phyloP scores from a whole-genome alignment of 441 rosid genomes.

The Pelargonium myrrhifolium region DNA sequence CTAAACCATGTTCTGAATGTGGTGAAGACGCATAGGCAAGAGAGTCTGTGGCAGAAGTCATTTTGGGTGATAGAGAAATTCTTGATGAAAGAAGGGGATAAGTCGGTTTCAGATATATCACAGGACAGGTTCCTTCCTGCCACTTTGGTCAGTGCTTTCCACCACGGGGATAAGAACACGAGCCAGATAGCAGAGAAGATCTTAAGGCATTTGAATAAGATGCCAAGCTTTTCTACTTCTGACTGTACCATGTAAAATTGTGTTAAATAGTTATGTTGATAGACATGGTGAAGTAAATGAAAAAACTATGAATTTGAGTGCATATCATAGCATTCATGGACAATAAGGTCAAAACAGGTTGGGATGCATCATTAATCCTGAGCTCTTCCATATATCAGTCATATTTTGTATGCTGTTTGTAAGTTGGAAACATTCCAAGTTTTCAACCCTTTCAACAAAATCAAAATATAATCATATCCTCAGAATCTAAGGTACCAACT shows the following conservation, averaged over 20 bases:
- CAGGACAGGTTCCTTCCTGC: conserved; percentile 65
- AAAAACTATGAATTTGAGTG: not conserved
- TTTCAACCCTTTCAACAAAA: not conserved
- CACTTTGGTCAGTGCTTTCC: conserved; percentile 65
- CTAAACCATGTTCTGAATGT: conserved; percentile 50
- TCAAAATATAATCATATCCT: not conserved
- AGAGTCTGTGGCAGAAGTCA: conserved; percentile 65
- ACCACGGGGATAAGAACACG: conserved; percentile 62
- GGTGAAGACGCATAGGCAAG: conserved; percentile 60
- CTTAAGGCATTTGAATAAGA: conserved; percentile 63
- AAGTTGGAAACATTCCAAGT: not conserved
- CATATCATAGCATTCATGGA: not conserved
- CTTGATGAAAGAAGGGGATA: conserved; percentile 53
- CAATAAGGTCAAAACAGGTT: not conserved
- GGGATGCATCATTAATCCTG: too few relatives aligned
- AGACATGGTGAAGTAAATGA: not conserved
- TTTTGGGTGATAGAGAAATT: conserved; percentile 85
- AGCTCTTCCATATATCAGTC: too few relatives aligned
- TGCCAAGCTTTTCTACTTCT: conserved; percentile 45
- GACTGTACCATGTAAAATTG: conserved; percentile 23
- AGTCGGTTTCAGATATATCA: conserved; percentile 50
- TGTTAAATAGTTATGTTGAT: not conserved
- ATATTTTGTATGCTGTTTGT: not conserved
- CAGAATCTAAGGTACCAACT: not conserved
- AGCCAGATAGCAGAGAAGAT: conserved; percentile 85